phyloP scores from a whole-genome alignment of 139 green algal genomes.

The Bryopsis sp. region DNA sequence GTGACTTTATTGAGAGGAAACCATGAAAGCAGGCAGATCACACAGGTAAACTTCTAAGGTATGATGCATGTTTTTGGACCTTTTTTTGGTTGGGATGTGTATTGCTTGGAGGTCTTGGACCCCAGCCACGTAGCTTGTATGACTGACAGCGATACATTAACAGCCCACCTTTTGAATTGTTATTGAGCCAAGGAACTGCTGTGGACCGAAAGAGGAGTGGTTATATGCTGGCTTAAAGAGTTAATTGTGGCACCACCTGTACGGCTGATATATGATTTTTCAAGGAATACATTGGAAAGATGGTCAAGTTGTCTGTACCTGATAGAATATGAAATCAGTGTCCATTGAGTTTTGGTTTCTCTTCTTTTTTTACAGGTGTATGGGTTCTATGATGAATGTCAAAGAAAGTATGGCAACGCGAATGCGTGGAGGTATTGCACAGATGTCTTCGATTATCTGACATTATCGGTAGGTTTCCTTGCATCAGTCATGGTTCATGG shows the following conservation, averaged over 20 bases:
- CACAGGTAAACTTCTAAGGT: constrained; percentile 54
- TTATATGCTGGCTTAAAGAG: too few relatives aligned
- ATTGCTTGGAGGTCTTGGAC: too few relatives aligned
- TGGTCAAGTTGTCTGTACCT: too few relatives aligned
- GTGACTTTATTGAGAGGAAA: constrained; percentile 97
- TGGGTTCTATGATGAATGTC: constrained; percentile 99
- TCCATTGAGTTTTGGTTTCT: not conserved
- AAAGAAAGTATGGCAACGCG: constrained; percentile 94
- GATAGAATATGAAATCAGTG: too few relatives aligned
- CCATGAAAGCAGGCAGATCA: constrained; percentile 99
- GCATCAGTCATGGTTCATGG: not conserved
- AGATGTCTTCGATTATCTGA: constrained; percentile 98
- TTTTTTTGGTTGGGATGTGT: too few relatives aligned
- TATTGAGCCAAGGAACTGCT: too few relatives aligned
- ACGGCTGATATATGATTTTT: too few relatives aligned
- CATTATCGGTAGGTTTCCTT: constrained; percentile 38
- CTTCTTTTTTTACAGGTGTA: constrained; percentile 56
- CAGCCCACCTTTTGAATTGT: too few relatives aligned
- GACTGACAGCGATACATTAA: too few relatives aligned
- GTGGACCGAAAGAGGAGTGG: not conserved
- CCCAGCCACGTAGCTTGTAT: too few relatives aligned
- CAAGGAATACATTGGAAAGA: not conserved
- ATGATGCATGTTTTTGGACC: too few relatives aligned
- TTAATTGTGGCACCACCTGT: too few relatives aligned
- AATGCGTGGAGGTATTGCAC: constrained; percentile 98